Evolutionary conservation across 2,329 filamentous ascomycete species (phyloP), one percentile per base, ranked within the genome.

Genomic region (Talaromyces sp.): DNA sequence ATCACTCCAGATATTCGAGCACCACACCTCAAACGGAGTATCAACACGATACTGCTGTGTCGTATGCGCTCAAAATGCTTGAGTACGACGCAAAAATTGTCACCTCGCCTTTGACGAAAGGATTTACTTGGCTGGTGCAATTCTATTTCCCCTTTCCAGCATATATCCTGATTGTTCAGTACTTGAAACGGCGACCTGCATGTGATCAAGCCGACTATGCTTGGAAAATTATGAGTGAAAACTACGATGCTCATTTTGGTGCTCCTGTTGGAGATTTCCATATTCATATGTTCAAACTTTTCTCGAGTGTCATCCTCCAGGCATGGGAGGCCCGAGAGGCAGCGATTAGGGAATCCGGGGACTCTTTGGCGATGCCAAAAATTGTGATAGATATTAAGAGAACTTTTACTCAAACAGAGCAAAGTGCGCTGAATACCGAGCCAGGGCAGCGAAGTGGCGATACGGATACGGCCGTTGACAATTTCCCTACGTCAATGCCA

Each of bases 71-170:
- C 1, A 63, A 60, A 0, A 76, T 82, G 68, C 76, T 84, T 3
- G 74, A 81, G 56, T 78, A 72, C 65, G 80, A 84, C 62, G 81
- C 81, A 0, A 78, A 73, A 47, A 63, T 82, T 18, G 74, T 78
- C 65, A 71, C 66, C 1, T 81, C 79, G 0, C 72, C 76, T 1
- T 68, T 79, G 0, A 78, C 72, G 2, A 76, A 73, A 67, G 68
- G 73, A 3, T 83, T 72, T 60, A 65, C 63, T 5, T 84, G 82
- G 82, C 63, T 79, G 0, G 58, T 73, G 1, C 68, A 75, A 4
- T 70, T 75, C 28, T 68, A 83, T 65, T 83, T 84, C 60, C 82
- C 82, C 0, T 78, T 83, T 51, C 76, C 77, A 0, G 81, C 79
- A 1, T 83, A 82, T 64, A 70, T 82, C 10, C 76, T 82, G 51